Percentiles rank a stretch among this genome's conserved stretches.
Conservation (phyloP, 805 yeast genomes). For the Lachancea mirantina region DNA sequence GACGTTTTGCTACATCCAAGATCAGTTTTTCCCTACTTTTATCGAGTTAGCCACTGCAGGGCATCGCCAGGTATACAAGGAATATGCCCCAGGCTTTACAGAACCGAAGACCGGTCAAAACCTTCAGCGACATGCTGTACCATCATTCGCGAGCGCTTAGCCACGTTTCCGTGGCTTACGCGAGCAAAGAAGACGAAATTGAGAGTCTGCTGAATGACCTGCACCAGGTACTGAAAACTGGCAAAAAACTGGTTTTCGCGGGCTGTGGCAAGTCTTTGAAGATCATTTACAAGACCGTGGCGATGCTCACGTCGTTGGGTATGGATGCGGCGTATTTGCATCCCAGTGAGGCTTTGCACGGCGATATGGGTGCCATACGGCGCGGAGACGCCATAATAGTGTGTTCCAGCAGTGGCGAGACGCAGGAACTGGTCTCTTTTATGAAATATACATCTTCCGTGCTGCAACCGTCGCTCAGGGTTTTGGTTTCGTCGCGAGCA, state of each 20-base stretch:
- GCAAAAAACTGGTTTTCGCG: constrained; percentile 64
- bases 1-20: too few species aligned
- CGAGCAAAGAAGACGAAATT: constrained; percentile 6
- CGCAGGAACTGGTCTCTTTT: constrained; percentile 58
- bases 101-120: constrained; percentile 1
- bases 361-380: constrained; percentile 72
- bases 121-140: constrained; percentile 14
- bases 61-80: too few species aligned
- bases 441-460: constrained; percentile 13
- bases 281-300: constrained; percentile 70
- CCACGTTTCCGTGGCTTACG: constrained; percentile 14
- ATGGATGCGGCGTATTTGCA: constrained; percentile 62
- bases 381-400: constrained; percentile 51
- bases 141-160: constrained; percentile 17
- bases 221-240: constrained; percentile 33
- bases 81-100: too few species aligned
- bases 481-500: constrained; percentile 14
- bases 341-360: constrained; percentile 86
- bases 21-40: too few species aligned
- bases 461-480: constrained; percentile 6
- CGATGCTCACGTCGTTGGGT: constrained; percentile 76
- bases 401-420: constrained; percentile 72
- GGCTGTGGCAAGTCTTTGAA: constrained; percentile 85
- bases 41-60: too few species aligned
- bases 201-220: constrained; percentile 6